Evolutionary conservation across 2,329 filamentous ascomycete genomes (phyloP).

Genomic region (Helicocarpus griseus): DNA sequence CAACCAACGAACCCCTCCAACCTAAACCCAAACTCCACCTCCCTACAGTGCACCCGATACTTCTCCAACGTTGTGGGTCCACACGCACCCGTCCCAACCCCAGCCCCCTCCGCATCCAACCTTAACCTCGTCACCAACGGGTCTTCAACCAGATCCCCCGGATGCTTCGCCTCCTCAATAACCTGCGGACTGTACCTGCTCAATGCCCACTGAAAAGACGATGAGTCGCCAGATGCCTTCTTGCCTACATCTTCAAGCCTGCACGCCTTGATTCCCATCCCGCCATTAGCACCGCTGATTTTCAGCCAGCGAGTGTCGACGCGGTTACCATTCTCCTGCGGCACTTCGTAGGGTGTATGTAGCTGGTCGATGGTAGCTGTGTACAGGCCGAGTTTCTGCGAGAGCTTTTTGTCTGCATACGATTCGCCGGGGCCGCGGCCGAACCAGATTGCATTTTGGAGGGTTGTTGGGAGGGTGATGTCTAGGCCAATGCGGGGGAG

Average conservation of each 20-base stretch:
- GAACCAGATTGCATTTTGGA: slow-evolving; percentile 17
- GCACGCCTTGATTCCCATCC: slow-evolving; percentile 2
- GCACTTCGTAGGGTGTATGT: slow-evolving; percentile 20
- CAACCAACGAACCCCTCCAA: not conserved
- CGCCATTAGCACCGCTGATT: slow-evolving; percentile 8
- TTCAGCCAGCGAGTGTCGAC: slow-evolving; percentile 16
- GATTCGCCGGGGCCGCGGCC: slow-evolving; percentile 19
- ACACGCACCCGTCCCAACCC: slow-evolving; percentile 5
- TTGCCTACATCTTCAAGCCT: too few relatives aligned
- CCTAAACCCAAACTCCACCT: slow-evolving; percentile 1
- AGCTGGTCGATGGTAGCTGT: slow-evolving; percentile 10
- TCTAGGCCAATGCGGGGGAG: slow-evolving; percentile 15
- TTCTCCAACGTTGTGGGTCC: not conserved
- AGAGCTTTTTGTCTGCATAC: slow-evolving; percentile 18
- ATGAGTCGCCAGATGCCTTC: not conserved
- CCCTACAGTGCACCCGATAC: not conserved
- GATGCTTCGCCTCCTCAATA: slow-evolving; percentile 15
- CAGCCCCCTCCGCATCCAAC: slow-evolving; percentile 12
- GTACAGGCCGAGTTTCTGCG: slow-evolving; percentile 16
- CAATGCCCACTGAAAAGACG: slow-evolving; percentile 13
- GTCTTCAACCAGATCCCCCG: slow-evolving; percentile 13
- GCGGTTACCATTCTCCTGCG: slow-evolving; percentile 19
- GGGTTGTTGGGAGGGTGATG: slow-evolving; percentile 7
- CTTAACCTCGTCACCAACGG: slow-evolving; percentile 11
- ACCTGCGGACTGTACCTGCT: slow-evolving; percentile 11